Evolutionary conservation across 208 protist species (phyloP), one percentile per base, ranked within the genome.

Genomic region (Crithidia bombi): DNA sequence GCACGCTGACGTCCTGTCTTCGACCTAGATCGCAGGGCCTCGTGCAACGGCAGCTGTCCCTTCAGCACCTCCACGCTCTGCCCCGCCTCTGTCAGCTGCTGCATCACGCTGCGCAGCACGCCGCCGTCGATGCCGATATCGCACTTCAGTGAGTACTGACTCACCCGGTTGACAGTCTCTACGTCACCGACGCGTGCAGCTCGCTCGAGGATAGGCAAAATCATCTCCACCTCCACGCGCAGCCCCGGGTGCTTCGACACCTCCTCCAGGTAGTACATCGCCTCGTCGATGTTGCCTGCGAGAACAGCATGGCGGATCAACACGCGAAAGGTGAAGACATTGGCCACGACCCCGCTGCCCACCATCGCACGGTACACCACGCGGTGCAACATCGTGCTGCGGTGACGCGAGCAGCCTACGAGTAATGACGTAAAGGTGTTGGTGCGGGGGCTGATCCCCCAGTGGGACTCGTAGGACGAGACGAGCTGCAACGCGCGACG

Each of bases 141-240:
- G 52, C 85, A 92, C 67, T 93, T 86, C 36, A 95, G 82, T 12
- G 90, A 76, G 61, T 86, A 93, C 56, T 92, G 80, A 52, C 85
- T 91, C 36, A 95, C 47, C 44, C 79, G 82, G 46, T 86, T 87
- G 17, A 85, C 90, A 39, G 86, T 92, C 49, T 91, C 87, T 14
- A 74, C 87, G 49, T 95, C 90, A 14, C 90, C 90, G 28, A 73
- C 90, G 32, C 84, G 78, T 11, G 87, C 90, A 28, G 87, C 90
- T 0, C 90, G 83, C 74, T 95, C 90, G 9, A 95, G 23, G 19
- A 93, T 92, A 0, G 87, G 87, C 54, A 95, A 67, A 35, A 95
- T 79, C 90, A 95, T 95, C 70, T 95, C 90, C 70, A 93, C 83
- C 87, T 95, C 90, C 7, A 95, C 82, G 4, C 90, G 82, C 62